Conservation (phyloP, 257 asterid species). For the Eustoma russellianum region DNA sequence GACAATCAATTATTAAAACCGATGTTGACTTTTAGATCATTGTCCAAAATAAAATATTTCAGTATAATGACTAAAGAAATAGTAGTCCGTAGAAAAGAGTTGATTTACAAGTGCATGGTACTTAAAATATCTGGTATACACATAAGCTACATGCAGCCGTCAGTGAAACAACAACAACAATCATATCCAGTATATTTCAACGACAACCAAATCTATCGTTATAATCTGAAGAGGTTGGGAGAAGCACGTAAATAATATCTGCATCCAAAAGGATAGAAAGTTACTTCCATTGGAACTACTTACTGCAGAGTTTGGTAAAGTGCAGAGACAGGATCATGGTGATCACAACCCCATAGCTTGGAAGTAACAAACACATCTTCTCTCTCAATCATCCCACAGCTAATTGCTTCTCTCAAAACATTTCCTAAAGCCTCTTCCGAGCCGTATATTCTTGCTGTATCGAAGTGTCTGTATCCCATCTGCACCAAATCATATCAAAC, state of each 20-base stretch:
- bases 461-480: conserved; percentile 84
- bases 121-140: neutral
- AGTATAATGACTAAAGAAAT: too few relatives aligned
- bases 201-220: too few relatives aligned
- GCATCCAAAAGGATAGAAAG: too few relatives aligned
- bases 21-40: too few relatives aligned
- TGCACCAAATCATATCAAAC: conserved; percentile 12
- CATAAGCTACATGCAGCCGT: conserved; percentile 4
- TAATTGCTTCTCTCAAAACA: conserved; percentile 44
- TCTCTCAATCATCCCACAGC: conserved; percentile 33
- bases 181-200: too few relatives aligned
- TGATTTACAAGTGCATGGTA: neutral
- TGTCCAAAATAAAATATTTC: too few relatives aligned
- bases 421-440: conserved; percentile 70
- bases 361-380: conserved; percentile 58
- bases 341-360: conserved; percentile 76
- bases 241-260: too few relatives aligned
- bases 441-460: conserved; percentile 75
- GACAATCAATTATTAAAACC: too few relatives aligned
- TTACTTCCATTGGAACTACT: conserved; percentile 5
- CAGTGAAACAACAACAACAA: too few relatives aligned
- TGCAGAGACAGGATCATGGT: conserved; percentile 71
- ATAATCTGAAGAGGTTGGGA: too few relatives aligned
- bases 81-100: too few relatives aligned
- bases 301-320: conserved; percentile 59